These are phyloP conservation scores for Corinectria fuckeliana DNA, from an alignment of 2,329 filamentous ascomycete genomes.

Conservation along the genomic window DNA sequence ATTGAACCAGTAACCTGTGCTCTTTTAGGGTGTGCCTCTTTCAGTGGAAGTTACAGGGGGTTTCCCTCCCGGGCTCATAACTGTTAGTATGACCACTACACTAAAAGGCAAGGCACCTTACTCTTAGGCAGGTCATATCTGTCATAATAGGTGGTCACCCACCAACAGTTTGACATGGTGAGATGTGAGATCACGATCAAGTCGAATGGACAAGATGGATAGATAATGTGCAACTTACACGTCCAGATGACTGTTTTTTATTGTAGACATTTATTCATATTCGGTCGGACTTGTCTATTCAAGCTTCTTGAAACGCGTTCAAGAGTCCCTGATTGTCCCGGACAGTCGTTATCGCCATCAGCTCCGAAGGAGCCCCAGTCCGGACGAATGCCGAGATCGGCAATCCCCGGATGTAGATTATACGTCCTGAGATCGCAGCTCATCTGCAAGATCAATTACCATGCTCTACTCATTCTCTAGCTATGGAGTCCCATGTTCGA, in stretches of 20 bases:
- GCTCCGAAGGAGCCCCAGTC: neutral
- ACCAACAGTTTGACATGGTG: neutral
- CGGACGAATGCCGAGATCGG: slow-evolving; percentile 18
- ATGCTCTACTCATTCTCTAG: neutral
- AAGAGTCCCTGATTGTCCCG: neutral
- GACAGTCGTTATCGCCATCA: neutral
- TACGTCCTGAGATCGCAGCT: neutral
- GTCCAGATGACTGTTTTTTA: neutral
- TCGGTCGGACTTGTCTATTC: neutral
- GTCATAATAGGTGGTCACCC: no score
- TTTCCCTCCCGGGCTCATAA: no score
- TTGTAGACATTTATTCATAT: slow-evolving; percentile 13
- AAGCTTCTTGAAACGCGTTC: neutral
- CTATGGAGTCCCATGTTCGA: neutral
- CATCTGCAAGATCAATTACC: neutral
- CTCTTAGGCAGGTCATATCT: no score
- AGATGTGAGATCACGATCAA: neutral
- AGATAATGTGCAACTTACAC: neutral
- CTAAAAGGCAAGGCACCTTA: no score
- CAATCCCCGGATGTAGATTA: neutral
- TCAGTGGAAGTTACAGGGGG: no score
- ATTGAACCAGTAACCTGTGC: no score
- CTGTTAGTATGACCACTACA: no score
- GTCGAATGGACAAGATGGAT: neutral
- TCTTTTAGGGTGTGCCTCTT: no score